Evolutionary conservation across 495 filamentous ascomycete species (phyloP), one percentile per base, ranked within the genome.

Genomic region (Pseudomonodictys pantanalensis): DNA sequence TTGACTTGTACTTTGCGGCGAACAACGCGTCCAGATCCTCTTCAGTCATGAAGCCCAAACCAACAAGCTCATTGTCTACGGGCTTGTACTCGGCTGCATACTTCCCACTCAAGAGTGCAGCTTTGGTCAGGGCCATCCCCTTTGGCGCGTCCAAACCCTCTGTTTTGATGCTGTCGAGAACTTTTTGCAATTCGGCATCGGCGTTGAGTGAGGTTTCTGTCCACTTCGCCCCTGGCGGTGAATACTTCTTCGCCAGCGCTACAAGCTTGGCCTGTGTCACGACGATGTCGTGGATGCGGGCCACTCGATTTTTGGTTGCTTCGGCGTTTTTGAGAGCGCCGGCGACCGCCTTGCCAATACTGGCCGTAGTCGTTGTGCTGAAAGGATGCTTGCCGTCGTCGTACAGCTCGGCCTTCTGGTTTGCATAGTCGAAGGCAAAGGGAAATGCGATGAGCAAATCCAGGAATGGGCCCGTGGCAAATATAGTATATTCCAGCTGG

Each of bases 261-360:
- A 82, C 56, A 4, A 82, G 62, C 41, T 82, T 69, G 2, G 69
- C 67, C 70, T 82, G 80, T 9, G 72, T 74, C 3, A 72, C 67
- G 28, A 66, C 69, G 30, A 77, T 70, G 12, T 71, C 74, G 15
- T 74, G 65, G 38, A 81, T 68, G 60, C 71, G 76, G 6, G 82
- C 52, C 57, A 75, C 73, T 49, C 66, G 64, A 60, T 83, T 80
- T 8, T 51, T 64, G 6, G 77, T 80, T 48, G 69, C 64, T 8
- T 58, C 56, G 0, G 73, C 74, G 15, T 68, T 55, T 41, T 65
- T 41, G 4, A 83, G 60, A 15, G 74, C 65, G 25, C 72, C 60
- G 10, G 67, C 66, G 8, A 79, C 72, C 4, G 75, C 73, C 12
- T 71, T 60, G 1, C 59, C 74, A 20, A 79, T 67, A 20, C 68